These are phyloP conservation scores for Cryptosporidium meleagridis DNA, from an alignment of 169 alveolate genomes.

Conservation along the genomic window DNA sequence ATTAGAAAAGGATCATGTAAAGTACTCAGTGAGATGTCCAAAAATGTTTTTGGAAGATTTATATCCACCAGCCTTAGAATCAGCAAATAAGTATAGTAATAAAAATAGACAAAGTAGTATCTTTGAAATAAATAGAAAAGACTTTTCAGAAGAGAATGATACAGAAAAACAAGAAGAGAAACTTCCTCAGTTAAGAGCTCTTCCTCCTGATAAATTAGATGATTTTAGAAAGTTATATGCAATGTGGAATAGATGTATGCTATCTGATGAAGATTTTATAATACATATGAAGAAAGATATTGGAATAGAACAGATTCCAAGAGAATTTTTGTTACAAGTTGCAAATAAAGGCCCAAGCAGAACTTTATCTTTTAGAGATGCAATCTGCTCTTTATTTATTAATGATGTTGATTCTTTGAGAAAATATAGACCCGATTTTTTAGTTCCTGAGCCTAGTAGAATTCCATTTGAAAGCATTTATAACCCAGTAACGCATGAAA, in stretches of 20 bases:
- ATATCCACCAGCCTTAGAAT: conserved; percentile 67
- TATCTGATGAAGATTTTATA: conserved; percentile 51
- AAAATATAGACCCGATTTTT: conserved; percentile 13
- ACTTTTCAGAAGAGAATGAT: neutral
- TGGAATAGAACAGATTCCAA: conserved; percentile 49
- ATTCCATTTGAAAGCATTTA: conserved; percentile 19
- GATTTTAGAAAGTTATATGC: conserved; percentile 73
- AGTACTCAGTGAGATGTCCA: conserved; percentile 62
- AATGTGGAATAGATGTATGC: conserved; percentile 72
- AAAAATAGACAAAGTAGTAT: conserved; percentile 4
- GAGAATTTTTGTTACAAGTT: conserved; percentile 41
- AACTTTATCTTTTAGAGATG: conserved; percentile 56
- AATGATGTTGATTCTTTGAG: conserved; percentile 70
- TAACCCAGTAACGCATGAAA: conserved; percentile 43
- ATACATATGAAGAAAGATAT: conserved; percentile 62
- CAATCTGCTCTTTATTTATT: conserved; percentile 61
- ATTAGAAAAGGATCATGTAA: conserved; percentile 63
- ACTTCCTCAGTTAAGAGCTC: conserved; percentile 33
- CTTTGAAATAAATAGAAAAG: conserved; percentile 20
- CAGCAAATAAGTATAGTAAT: conserved; percentile 44
- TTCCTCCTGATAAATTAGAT: conserved; percentile 38
- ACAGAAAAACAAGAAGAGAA: conserved; percentile 10
- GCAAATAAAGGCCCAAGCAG: conserved; percentile 72
- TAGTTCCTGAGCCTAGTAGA: conserved; percentile 10
- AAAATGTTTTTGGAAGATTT: conserved; percentile 60